phyloP scores from a whole-genome alignment of 495 filamentous ascomycete genomes.

The Patellaria atrata region DNA sequence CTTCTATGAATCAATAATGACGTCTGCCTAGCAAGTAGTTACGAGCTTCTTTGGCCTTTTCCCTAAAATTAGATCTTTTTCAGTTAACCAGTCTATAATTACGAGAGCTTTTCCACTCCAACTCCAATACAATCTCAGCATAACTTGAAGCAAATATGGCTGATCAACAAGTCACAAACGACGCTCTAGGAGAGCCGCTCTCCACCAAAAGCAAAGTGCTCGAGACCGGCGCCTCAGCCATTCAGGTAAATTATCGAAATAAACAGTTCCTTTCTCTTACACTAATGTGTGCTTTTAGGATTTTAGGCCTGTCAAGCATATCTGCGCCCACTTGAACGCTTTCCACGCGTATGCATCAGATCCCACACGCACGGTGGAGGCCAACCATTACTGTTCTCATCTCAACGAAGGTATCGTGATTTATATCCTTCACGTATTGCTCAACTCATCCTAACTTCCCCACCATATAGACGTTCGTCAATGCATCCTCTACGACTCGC shows the following conservation, averaged over 20 bases:
- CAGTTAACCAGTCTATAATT: no score
- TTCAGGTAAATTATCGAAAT: slow-evolving; percentile 32
- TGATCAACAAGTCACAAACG: slow-evolving; percentile 19
- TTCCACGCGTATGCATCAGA: slow-evolving; percentile 70
- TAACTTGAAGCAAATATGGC: slow-evolving; percentile 13
- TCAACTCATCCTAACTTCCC: neutral
- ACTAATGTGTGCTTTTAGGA: slow-evolving; percentile 30
- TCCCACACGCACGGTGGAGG: slow-evolving; percentile 50
- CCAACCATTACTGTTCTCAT: slow-evolving; percentile 78
- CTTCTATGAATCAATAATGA: no score
- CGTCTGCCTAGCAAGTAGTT: no score
- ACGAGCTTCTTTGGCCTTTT: no score
- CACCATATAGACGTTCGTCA: slow-evolving; percentile 36
- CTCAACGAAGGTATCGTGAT: slow-evolving; percentile 43
- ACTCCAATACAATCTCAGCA: neutral
- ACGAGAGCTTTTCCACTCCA: no score
- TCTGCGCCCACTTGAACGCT: slow-evolving; percentile 77
- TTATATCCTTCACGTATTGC: neutral
- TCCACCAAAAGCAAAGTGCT: slow-evolving; percentile 44
- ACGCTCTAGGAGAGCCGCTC: slow-evolving; percentile 36
- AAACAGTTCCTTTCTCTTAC: neutral
- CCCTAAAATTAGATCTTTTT: no score
- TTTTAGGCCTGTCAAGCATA: slow-evolving; percentile 56
- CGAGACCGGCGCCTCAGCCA: slow-evolving; percentile 46
- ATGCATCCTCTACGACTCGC: slow-evolving; percentile 74